These are phyloP conservation scores for Amyloporia xantha DNA, from an alignment of 768 basidiomycete genomes.

Conservation along the genomic window DNA sequence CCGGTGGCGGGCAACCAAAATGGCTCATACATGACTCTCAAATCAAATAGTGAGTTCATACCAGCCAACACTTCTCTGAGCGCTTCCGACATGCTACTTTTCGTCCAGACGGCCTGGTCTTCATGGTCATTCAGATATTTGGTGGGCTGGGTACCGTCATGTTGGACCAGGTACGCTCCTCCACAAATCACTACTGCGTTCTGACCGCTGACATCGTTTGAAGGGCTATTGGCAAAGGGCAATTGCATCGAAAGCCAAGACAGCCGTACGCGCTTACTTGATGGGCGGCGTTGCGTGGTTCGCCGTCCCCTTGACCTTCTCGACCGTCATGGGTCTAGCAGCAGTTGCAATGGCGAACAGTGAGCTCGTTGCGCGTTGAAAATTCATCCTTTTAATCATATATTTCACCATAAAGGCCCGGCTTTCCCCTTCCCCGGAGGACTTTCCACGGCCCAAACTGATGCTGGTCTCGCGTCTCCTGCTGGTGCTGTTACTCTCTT, in stretches of 20 bases:
- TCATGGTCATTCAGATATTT: slow-evolving; percentile 5
- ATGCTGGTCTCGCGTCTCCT: slow-evolving; percentile 24
- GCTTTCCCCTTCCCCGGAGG: slow-evolving; percentile 7
- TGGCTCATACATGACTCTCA: slow-evolving; percentile 46
- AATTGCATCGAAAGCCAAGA: slow-evolving; percentile 24
- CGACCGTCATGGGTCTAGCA: slow-evolving; percentile 27
- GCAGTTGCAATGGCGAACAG: slow-evolving; percentile 16
- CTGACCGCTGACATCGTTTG: slow-evolving; percentile 4
- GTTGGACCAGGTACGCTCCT: slow-evolving; percentile 1
- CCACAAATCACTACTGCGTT: not conserved
- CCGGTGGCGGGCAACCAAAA: slow-evolving; percentile 40
- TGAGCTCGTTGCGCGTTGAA: not conserved
- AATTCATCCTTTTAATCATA: not conserved
- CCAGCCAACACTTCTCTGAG: not conserved
- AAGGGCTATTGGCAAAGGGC: slow-evolving; percentile 29
- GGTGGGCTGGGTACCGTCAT: slow-evolving; percentile 2
- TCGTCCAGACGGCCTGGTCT: slow-evolving; percentile 3
- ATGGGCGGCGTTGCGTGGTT: slow-evolving; percentile 32
- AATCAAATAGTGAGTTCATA: slow-evolving; percentile 22
- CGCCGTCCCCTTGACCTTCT: slow-evolving; percentile 31
- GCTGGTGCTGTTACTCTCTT: slow-evolving; percentile 21
- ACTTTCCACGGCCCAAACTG: slow-evolving; percentile 6
- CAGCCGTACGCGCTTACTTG: slow-evolving; percentile 26
- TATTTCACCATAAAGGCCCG: not conserved
- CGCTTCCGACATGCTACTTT: not conserved